Evolutionary conservation across 257 asterid species (phyloP).

Genomic region (Echites panduratus): DNA sequence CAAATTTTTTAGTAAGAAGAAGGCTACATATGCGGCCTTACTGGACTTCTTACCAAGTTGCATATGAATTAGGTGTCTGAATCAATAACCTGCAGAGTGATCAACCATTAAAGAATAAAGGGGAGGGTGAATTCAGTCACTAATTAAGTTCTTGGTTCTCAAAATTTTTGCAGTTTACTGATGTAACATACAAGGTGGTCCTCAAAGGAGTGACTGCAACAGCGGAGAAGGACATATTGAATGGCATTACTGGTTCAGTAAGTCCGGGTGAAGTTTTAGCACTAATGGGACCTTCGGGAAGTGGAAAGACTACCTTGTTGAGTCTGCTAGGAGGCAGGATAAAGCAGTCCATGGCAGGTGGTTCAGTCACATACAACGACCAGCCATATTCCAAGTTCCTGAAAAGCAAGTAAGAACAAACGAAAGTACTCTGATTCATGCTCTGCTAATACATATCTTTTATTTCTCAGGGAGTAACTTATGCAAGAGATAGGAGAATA

Average conservation of each 20-base stretch:
- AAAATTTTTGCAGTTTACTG: slow-evolving; percentile 67
- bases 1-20: background rate
- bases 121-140: background rate
- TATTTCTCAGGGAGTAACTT: background rate
- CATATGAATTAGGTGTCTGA: background rate
- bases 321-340: slow-evolving; percentile 79
- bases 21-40: background rate
- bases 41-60: background rate
- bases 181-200: slow-evolving; percentile 76
- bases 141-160: background rate
- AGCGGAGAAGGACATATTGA: slow-evolving; percentile 67
- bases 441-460: background rate
- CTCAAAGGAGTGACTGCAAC: slow-evolving; percentile 60
- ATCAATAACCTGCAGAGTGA: background rate
- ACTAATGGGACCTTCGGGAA: slow-evolving; percentile 98
- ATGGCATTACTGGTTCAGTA: slow-evolving; percentile 75
- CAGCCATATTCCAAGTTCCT: slow-evolving; percentile 75
- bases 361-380: slow-evolving; percentile 67
- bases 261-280: slow-evolving; percentile 95
- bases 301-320: slow-evolving; percentile 89
- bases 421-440: background rate
- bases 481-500: slow-evolving; percentile 2
- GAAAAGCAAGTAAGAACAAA: slow-evolving; percentile 58
- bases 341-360: slow-evolving; percentile 44
- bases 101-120: background rate